phyloP scores from a whole-genome alignment of 768 basidiomycete genomes.

The Sarcomyxa edulis region DNA sequence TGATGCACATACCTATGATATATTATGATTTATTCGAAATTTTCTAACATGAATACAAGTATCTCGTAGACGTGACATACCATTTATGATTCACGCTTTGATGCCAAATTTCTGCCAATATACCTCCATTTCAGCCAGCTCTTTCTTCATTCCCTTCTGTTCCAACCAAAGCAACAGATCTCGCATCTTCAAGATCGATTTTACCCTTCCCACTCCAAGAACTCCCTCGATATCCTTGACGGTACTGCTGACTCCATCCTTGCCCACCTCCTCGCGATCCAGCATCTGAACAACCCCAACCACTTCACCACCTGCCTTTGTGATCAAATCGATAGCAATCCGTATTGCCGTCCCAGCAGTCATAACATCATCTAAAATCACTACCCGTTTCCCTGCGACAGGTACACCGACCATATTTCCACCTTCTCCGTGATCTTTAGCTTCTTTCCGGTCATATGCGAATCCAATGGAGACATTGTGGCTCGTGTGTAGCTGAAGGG shows the following conservation, averaged over 20 bases:
- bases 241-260: conserved; percentile 62
- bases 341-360: conserved; percentile 89
- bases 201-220: conserved; percentile 66
- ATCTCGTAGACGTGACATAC: too few species aligned
- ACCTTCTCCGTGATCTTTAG: conserved; percentile 94
- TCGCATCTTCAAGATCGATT: conserved; percentile 77
- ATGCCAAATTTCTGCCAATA: conserved; percentile 75
- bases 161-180: conserved; percentile 85
- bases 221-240: conserved; percentile 78
- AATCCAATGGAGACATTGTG: conserved; percentile 66
- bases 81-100: too few species aligned
- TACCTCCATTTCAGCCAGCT: conserved; percentile 65
- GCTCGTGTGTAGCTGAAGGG: conserved; percentile 65
- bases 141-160: conserved; percentile 48
- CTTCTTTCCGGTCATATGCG: conserved; percentile 93
- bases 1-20: too few species aligned
- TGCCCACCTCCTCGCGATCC: conserved; percentile 82
- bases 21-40: too few species aligned
- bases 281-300: conserved; percentile 86
- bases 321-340: conserved; percentile 72
- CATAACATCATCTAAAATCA: conserved; percentile 96
- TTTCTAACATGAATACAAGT: too few species aligned
- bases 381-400: conserved; percentile 74
- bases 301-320: conserved; percentile 65
- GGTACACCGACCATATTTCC: conserved; percentile 85